Evolutionary conservation across 2,329 filamentous ascomycete species (phyloP).

Genomic region (Penicillium fuscoglaucum): DNA sequence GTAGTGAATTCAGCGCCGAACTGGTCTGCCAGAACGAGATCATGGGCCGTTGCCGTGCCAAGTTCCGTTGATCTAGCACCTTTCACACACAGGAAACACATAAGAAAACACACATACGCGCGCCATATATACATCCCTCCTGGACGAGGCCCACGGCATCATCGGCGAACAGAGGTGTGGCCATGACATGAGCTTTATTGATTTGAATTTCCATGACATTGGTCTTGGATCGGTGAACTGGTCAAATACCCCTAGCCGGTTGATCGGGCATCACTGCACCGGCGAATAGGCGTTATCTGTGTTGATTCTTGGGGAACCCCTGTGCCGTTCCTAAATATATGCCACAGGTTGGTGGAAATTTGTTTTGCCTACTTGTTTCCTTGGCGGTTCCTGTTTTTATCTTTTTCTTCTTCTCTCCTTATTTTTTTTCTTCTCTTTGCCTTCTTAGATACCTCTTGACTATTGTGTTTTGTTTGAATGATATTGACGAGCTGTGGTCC

Average conservation of each 20-base stretch:
- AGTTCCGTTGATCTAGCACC: slow-evolving; percentile 63
- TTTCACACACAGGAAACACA: not conserved
- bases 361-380: slow-evolving; percentile 11
- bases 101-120: not conserved
- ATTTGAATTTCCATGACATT: not conserved
- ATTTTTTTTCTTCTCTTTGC: slow-evolving; percentile 7
- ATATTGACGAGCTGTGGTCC: slow-evolving; percentile 21
- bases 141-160: not conserved
- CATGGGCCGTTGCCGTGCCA: slow-evolving; percentile 92
- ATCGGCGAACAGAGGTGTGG: not conserved
- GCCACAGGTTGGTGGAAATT: slow-evolving; percentile 9
- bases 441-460: slow-evolving; percentile 28
- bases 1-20: slow-evolving; percentile 96
- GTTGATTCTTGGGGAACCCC: slow-evolving; percentile 13
- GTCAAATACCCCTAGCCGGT: not conserved
- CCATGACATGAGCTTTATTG: not conserved
- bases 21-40: slow-evolving; percentile 98
- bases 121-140: slow-evolving; percentile 1
- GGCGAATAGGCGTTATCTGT: slow-evolving; percentile 26
- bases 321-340: slow-evolving; percentile 16
- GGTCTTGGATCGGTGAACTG: not conserved
- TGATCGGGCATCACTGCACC: slow-evolving; percentile 18
- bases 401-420: slow-evolving; percentile 2
- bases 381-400: not conserved
- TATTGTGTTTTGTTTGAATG: slow-evolving; percentile 22